Evolutionary conservation across 163 green algal genomes (phyloP).

Genomic region (Chlorella variabilis): DNA sequence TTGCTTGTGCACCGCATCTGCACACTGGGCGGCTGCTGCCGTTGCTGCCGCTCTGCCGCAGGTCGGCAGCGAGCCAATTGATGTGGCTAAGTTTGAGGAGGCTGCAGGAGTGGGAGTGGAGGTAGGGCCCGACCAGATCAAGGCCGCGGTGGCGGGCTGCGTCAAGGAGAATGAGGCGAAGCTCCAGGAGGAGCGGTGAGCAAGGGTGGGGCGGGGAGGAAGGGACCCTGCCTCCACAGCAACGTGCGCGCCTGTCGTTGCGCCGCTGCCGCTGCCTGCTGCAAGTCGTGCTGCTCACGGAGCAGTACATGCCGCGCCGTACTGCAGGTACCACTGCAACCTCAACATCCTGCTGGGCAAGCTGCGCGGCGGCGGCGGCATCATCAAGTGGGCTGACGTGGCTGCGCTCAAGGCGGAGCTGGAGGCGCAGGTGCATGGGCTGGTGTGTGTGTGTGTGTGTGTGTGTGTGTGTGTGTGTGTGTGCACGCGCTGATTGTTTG

Average conservation of each 20-base stretch:
- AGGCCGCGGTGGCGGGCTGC: constrained; percentile 61
- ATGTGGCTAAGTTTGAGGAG: constrained; percentile 71
- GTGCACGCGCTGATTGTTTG: too few relatives aligned
- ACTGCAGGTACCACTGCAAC: constrained; percentile 87
- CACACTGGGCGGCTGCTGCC: background rate
- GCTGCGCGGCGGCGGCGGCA: constrained; percentile 57
- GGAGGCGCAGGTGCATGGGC: constrained; percentile 55
- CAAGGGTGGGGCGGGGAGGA: background rate
- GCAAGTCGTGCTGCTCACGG: too few relatives aligned
- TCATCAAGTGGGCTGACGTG: constrained; percentile 81
- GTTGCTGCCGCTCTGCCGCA: constrained; percentile 7
- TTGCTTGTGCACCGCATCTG: background rate
- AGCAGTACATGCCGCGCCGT: background rate
- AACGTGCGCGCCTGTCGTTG: too few relatives aligned
- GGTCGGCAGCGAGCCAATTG: constrained; percentile 58
- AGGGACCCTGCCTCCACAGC: too few relatives aligned
- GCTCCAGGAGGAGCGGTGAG: constrained; percentile 75
- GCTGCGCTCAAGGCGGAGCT: constrained; percentile 67
- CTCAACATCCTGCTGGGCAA: constrained; percentile 76
- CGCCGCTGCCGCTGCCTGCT: background rate
- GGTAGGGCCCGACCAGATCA: constrained; percentile 76
- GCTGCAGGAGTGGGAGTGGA: constrained; percentile 85
- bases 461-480: too few relatives aligned
- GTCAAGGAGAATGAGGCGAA: constrained; percentile 63
- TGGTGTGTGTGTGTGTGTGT: background rate